Conservation (phyloP, 2,329 filamentous ascomycete genomes). For the Exophiala spinifera region DNA sequence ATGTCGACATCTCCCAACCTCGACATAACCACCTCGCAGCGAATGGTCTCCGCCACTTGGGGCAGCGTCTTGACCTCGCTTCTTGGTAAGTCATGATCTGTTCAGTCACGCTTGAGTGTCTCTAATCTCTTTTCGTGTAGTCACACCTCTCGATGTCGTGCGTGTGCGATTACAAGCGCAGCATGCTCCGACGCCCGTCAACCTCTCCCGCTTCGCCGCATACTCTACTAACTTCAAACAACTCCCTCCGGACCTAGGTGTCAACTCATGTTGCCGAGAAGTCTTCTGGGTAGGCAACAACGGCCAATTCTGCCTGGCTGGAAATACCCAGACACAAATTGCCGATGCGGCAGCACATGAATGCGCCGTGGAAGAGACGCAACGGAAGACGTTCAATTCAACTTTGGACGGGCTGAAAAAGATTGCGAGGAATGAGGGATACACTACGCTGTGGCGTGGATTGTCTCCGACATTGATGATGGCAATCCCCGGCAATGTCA, state of each 20-base stretch:
- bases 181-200: conserved; percentile 50
- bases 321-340: conserved; percentile 41
- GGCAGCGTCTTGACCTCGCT: conserved; percentile 88
- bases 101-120: conserved; percentile 6
- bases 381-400: conserved; percentile 79
- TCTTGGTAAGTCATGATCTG: conserved; percentile 62
- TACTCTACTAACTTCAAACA: conserved; percentile 58
- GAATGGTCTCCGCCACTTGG: conserved; percentile 90
- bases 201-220: conserved; percentile 55
- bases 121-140: conserved; percentile 47
- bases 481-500: conserved; percentile 92
- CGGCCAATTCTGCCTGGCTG: conserved; percentile 75
- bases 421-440: conserved; percentile 89
- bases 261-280: conserved; percentile 92
- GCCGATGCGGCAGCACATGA: conserved; percentile 53
- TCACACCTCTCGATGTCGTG: conserved; percentile 94
- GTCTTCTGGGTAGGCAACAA: conserved; percentile 94
- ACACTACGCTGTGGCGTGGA: conserved; percentile 84
- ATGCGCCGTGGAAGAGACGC: conserved; percentile 84
- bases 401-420: conserved; percentile 90
- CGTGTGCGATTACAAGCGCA: conserved; percentile 93
- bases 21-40: conserved; percentile 76
- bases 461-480: conserved; percentile 92
- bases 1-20: conserved; percentile 20
- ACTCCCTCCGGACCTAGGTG: conserved; percentile 79